Evolutionary conservation across 768 basidiomycete species (phyloP).

Genomic region (Mycena olivaceomarginata): DNA sequence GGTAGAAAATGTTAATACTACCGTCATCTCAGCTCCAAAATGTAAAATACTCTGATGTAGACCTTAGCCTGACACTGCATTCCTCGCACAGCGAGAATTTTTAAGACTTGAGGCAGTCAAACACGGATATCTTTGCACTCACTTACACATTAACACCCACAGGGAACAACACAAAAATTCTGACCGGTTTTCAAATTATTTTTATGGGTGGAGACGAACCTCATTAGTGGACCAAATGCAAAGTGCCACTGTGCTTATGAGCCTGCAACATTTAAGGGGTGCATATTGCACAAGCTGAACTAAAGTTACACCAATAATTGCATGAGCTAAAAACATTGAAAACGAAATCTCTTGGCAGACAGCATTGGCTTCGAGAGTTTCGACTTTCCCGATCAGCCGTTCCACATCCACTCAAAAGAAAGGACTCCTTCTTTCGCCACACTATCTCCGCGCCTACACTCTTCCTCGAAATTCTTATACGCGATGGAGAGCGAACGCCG

Average conservation of each 20-base stretch:
- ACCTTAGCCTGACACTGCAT: not conserved
- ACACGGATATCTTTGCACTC: too few relatives aligned
- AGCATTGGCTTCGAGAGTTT: constrained; percentile 22
- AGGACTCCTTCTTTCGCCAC: not conserved
- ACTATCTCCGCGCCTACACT: constrained; percentile 19
- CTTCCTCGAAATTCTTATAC: not conserved
- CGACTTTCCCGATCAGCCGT: constrained; percentile 22
- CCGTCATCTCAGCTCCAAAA: constrained; percentile 1
- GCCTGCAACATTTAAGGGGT: too few relatives aligned
- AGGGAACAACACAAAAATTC: too few relatives aligned
- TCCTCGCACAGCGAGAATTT: too few relatives aligned
- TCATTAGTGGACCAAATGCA: too few relatives aligned
- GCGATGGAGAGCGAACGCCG: not conserved
- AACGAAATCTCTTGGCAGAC: constrained; percentile 14
- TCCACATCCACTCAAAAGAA: constrained; percentile 18
- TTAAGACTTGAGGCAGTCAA: too few relatives aligned
- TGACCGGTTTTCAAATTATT: too few relatives aligned
- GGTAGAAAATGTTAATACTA: constrained; percentile 3
- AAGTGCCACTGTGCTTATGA: too few relatives aligned
- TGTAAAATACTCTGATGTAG: not conserved
- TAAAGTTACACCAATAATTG: not conserved
- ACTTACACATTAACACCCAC: too few relatives aligned
- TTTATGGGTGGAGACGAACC: too few relatives aligned
- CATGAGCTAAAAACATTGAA: constrained; percentile 15
- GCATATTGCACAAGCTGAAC: not conserved